These are phyloP conservation scores for Aphanomyces euteiches DNA, from an alignment of 352 stramenopile genomes.

Conservation along the genomic window DNA sequence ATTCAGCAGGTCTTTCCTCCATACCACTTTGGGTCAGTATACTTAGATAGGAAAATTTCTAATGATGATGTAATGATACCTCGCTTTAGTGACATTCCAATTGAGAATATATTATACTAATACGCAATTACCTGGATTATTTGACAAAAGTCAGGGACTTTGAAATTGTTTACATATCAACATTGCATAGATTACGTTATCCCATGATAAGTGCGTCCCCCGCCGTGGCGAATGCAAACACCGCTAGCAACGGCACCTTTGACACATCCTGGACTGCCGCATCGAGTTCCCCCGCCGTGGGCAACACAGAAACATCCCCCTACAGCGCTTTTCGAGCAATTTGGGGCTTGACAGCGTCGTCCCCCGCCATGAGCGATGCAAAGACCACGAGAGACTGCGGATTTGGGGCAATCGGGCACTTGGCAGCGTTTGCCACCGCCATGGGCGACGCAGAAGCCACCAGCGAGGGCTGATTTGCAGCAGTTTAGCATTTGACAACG, in stretches of 20 bases:
- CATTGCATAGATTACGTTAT: no score
- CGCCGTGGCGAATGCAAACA: constrained; percentile 34
- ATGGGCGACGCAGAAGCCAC: constrained; percentile 76
- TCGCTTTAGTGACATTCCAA: no score
- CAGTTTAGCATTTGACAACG: constrained; percentile 26
- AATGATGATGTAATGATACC: no score
- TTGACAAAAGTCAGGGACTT: no score
- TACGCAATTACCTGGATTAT: no score
- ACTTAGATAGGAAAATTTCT: no score
- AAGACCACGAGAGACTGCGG: constrained; percentile 62
- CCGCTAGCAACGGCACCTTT: constrained; percentile 34
- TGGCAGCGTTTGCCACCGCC: constrained; percentile 71
- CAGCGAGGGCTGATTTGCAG: constrained; percentile 39
- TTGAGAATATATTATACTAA: no score
- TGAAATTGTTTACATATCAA: no score
- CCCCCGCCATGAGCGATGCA: constrained; percentile 66
- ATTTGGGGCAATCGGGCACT: constrained; percentile 65
- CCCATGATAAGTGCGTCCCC: constrained; percentile 10
- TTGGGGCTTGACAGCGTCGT: constrained; percentile 23
- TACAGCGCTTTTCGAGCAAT: constrained; percentile 32
- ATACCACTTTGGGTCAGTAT: no score
- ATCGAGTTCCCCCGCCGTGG: constrained; percentile 33
- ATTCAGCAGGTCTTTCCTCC: no score
- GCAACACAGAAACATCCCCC: constrained; percentile 30
- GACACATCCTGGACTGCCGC: constrained; percentile 21